These are phyloP conservation scores for Candida quercuum DNA, from an alignment of 805 yeast species.

Conservation along the genomic window DNA sequence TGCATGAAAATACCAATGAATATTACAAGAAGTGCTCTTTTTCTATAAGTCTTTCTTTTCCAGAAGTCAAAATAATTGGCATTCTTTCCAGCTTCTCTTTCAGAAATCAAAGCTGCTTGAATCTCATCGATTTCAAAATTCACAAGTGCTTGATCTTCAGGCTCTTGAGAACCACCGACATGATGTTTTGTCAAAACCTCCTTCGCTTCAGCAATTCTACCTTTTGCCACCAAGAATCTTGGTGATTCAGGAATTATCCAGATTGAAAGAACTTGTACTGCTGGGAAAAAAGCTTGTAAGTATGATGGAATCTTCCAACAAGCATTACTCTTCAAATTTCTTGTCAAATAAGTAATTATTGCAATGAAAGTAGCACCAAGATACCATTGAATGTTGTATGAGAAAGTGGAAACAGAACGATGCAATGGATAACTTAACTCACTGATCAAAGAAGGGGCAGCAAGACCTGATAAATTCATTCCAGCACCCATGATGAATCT, in stretches of 20 bases:
- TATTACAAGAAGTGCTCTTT: constrained; percentile 32
- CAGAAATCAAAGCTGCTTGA: constrained; percentile 33
- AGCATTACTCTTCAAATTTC: constrained; percentile 24
- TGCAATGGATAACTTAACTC: constrained; percentile 46
- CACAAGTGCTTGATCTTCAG: constrained; percentile 20
- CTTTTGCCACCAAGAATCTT: constrained; percentile 37
- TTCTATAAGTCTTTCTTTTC: constrained; percentile 29
- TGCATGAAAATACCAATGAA: constrained; percentile 35
- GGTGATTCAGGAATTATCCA: constrained; percentile 46
- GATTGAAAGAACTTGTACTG: constrained; percentile 31
- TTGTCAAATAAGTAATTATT: constrained; percentile 22
- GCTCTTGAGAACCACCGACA: constrained; percentile 28
- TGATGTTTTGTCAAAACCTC: constrained; percentile 33
- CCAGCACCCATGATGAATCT: constrained; percentile 48
- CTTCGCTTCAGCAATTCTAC: constrained; percentile 38
- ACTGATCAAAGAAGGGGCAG: constrained; percentile 44
- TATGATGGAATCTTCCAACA: constrained; percentile 52
- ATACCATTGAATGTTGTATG: constrained; percentile 47
- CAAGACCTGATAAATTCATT: constrained; percentile 33
- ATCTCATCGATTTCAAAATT: constrained; percentile 37
- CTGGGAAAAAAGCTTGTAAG: constrained; percentile 44
- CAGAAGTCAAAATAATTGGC: constrained; percentile 33
- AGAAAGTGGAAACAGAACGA: constrained; percentile 34
- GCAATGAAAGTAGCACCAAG: constrained; percentile 45
- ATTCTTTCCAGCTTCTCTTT: constrained; percentile 26